phyloP scores from a whole-genome alignment of 1,139 yeast genomes.

The Suhomyces bolitotheri region DNA sequence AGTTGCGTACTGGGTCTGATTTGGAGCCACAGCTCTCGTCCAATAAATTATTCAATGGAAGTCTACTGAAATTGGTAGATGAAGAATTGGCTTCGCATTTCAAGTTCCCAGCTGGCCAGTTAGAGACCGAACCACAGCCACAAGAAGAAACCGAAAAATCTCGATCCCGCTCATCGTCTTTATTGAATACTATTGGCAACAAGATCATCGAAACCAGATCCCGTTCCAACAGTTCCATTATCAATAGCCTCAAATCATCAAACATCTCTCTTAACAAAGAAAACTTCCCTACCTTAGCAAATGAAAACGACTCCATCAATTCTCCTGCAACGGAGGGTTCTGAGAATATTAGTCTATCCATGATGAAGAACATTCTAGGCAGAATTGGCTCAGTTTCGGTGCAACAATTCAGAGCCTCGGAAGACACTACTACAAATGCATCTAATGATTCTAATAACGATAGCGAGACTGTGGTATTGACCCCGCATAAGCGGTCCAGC shows the following conservation, averaged over 20 bases:
- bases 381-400: constrained; percentile 35
- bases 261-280: constrained; percentile 24
- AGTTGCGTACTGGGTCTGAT: constrained; percentile 19
- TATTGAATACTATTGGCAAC: constrained; percentile 38
- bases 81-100: constrained; percentile 31
- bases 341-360: constrained; percentile 25
- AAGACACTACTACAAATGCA: constrained; percentile 6
- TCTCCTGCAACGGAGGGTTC: constrained; percentile 15
- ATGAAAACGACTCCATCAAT: constrained; percentile 18
- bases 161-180: constrained; percentile 42
- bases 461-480: constrained; percentile 5
- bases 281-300: constrained; percentile 28
- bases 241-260: constrained; percentile 23
- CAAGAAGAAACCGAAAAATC: constrained; percentile 19
- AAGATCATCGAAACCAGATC: constrained; percentile 35
- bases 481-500: constrained; percentile 25
- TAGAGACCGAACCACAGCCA: constrained; percentile 16
- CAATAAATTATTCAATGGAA: constrained; percentile 12
- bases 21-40: constrained; percentile 2
- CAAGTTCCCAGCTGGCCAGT: constrained; percentile 33
- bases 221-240: constrained; percentile 34
- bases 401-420: constrained; percentile 15
- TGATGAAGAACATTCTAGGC: constrained; percentile 41
- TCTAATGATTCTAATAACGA: constrained; percentile 7
- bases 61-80: constrained; percentile 32